These are phyloP conservation scores for Xylariaceae sp. DNA, from an alignment of 2,329 filamentous ascomycete genomes.

Conservation along the genomic window DNA sequence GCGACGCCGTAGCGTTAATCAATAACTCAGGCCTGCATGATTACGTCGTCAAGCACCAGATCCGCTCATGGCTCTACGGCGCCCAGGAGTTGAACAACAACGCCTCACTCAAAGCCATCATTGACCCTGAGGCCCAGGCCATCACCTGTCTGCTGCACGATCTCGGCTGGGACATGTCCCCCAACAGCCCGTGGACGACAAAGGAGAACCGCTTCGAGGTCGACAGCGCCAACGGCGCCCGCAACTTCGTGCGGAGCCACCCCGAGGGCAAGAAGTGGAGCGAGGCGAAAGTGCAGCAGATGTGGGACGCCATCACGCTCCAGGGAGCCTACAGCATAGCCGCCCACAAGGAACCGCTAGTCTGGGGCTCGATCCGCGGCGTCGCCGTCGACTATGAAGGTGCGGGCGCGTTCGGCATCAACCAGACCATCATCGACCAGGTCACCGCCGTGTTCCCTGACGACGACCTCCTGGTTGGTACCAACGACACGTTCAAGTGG, in stretches of 20 bases:
- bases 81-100: slow-evolving; percentile 20
- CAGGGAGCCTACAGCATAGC: slow-evolving; percentile 15
- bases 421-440: slow-evolving; percentile 16
- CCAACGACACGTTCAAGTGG: slow-evolving; percentile 23
- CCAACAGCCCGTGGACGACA: slow-evolving; percentile 14
- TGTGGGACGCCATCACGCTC: slow-evolving; percentile 19
- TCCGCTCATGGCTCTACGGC: slow-evolving; percentile 21
- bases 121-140: slow-evolving; percentile 14
- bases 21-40: slow-evolving; percentile 13
- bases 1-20: slow-evolving; percentile 17
- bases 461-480: slow-evolving; percentile 16
- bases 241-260: slow-evolving; percentile 14
- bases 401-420: slow-evolving; percentile 12
- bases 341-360: slow-evolving; percentile 16
- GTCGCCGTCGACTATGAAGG: slow-evolving; percentile 18
- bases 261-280: slow-evolving; percentile 17
- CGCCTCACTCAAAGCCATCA: slow-evolving; percentile 13
- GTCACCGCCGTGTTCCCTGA: slow-evolving; percentile 16
- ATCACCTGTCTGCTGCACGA: slow-evolving; percentile 19
- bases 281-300: slow-evolving; percentile 13
- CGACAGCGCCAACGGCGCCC: slow-evolving; percentile 18
- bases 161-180: slow-evolving; percentile 21
- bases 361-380: slow-evolving; percentile 14
- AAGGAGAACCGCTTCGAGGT: slow-evolving; percentile 18
- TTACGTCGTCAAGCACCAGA: slow-evolving; percentile 20